Base-by-base conservation (phyloP, 768 basidiomycete genomes). In the Multifurca ochricompacta region DNA sequence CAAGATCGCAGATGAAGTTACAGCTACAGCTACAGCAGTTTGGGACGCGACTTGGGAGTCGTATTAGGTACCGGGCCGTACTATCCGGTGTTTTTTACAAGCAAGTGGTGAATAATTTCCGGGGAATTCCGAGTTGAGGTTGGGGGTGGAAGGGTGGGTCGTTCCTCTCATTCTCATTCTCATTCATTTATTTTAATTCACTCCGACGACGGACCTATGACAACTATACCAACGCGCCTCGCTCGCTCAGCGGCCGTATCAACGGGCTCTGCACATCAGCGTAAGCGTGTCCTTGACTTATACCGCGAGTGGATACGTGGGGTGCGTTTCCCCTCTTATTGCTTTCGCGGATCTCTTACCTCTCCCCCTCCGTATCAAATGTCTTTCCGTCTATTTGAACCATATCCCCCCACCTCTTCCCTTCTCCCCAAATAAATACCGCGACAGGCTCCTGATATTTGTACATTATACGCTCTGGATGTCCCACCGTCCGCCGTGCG, bases 271-370 rank as follows among this genome's bases (percentile, higher is more conserved):
- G n/a, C 81, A 87, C 44, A 61, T n/a, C 83, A 89, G 6, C 80
- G 85, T 28, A 70, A 70, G 19, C 78, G 89, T 31, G 82, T 80
- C 9, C 71, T 92, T 18, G 75, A 85, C 42, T 77, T 96, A 11
- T 99, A 98, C 74, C 77, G 94, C 54, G 85, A 83, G 67, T 99
- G 95, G 95, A 87, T 93, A 67, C 85, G 96, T 58, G 78, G 84
- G 42, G 95, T 96, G 65, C 63, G 90, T 80, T 37, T 48, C 14
- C 48, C 28, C 27, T 44, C 41, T 53, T 50, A 40, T 55, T 32
- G 28, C 35, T 46, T 39, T 41, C 14, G 4, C 28, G 16, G 21
- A 8, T 18, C 19, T 14, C 27, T 23, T 11, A n/a, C n/a, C n/a
- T n/a, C n/a, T n/a, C n/a, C n/a, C n/a, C n/a, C n/a, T n/a, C n/a